These are phyloP conservation scores for Seiridium unicorne DNA, from an alignment of 2,329 filamentous ascomycete species.

Conservation along the genomic window DNA sequence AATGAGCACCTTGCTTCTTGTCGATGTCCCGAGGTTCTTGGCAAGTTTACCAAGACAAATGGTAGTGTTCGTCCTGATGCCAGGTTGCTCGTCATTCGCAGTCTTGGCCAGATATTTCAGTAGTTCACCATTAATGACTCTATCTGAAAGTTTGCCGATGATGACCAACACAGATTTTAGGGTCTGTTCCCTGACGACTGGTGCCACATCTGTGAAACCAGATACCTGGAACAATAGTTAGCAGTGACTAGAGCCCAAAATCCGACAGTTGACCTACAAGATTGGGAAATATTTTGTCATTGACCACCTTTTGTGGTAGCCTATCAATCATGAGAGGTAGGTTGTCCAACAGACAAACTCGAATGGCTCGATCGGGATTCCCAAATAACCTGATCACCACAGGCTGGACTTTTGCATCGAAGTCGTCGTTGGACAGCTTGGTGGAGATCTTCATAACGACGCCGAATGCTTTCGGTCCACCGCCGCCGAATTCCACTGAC, in stretches of 20 bases:
- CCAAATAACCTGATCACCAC: conserved; percentile 84
- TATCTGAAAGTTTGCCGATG: conserved; percentile 85
- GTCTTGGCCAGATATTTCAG: conserved; percentile 90
- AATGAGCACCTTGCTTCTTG: conserved; percentile 84
- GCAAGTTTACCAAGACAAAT: conserved; percentile 97
- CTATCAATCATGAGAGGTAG: conserved; percentile 89
- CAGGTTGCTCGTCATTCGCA: conserved; percentile 94
- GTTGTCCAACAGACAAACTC: conserved; percentile 87
- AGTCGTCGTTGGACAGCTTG: conserved; percentile 88
- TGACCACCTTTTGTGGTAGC: conserved; percentile 82
- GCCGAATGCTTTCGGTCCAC: conserved; percentile 84
- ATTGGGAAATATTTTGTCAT: conserved; percentile 95
- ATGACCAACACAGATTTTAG: conserved; percentile 90
- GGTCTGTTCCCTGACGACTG: conserved; percentile 91
- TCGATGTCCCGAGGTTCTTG: conserved; percentile 75
- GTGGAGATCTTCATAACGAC: conserved; percentile 88
- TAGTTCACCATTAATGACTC: conserved; percentile 90
- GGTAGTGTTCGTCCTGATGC: conserved; percentile 96
- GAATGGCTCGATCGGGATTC: conserved; percentile 87
- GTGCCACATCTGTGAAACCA: conserved; percentile 88
- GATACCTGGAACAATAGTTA: conserved; percentile 58
- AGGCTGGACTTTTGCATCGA: conserved; percentile 78
- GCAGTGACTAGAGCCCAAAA: not conserved
- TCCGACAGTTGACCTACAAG: conserved; percentile 56
- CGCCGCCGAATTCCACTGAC: conserved; percentile 96